Evolutionary conservation across 352 stramenopile species (phyloP).

Genomic region (Phytophthora multivora): DNA sequence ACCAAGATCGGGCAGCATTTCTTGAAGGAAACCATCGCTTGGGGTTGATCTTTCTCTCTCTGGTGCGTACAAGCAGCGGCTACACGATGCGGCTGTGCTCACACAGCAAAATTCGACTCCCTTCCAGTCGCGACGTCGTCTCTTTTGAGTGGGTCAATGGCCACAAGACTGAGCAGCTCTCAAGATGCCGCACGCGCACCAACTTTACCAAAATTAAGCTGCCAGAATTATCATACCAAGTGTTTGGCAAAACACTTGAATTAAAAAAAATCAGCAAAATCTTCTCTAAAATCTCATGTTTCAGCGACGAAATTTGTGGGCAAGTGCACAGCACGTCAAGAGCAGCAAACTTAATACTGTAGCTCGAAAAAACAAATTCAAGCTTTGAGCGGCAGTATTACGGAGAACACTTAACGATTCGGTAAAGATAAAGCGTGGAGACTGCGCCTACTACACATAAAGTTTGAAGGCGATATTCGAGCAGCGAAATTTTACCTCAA

Average conservation of each 20-base stretch:
- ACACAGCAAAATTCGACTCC: background rate
- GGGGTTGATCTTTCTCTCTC: background rate
- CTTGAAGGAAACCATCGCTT: background rate
- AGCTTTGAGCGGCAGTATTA: no score
- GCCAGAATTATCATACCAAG: background rate
- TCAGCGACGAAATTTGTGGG: no score
- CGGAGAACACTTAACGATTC: no score
- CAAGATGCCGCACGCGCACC: background rate
- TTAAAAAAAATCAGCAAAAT: no score
- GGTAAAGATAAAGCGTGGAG: no score
- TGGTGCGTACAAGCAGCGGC: background rate
- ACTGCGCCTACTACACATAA: no score
- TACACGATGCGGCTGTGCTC: background rate
- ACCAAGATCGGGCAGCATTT: background rate
- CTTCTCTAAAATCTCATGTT: no score
- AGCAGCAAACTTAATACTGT: no score
- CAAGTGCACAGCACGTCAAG: no score
- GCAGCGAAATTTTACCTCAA: no score
- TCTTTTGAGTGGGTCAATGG: background rate
- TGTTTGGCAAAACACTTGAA: background rate
- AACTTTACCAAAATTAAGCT: background rate
- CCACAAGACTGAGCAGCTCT: slow-evolving; percentile 14
- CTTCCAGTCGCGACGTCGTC: background rate
- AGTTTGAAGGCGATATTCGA: no score
- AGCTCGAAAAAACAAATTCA: no score